A percentile compares a stretch with the other conserved stretches of the same genome.
These are phyloP conservation scores for Haematococcus sp. DNA, from an alignment of 139 green algal species.

Conservation along the genomic window DNA sequence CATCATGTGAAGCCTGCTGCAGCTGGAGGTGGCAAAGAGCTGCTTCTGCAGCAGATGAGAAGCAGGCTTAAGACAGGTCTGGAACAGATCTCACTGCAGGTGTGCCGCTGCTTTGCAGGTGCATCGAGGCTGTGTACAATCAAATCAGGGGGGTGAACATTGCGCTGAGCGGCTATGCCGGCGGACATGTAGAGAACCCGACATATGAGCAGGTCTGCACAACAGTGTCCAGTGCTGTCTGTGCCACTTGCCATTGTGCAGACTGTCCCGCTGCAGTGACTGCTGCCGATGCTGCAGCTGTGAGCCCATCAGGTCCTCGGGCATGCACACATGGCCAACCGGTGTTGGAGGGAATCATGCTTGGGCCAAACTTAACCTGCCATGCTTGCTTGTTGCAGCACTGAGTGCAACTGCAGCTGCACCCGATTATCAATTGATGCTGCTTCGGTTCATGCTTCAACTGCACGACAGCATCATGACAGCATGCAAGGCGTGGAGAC, in stretches of 20 bases:
- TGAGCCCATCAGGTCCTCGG: too few relatives aligned
- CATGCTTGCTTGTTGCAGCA: too few relatives aligned
- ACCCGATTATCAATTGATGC: too few relatives aligned
- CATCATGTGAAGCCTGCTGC: background rate
- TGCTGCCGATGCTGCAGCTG: too few relatives aligned
- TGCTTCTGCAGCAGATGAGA: background rate
- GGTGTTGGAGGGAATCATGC: too few relatives aligned
- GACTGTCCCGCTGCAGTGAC: background rate
- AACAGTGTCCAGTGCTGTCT: too few relatives aligned
- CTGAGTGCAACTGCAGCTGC: too few relatives aligned
- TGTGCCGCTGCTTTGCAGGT: constrained; percentile 12
- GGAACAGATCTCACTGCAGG: background rate
- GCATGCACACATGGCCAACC: too few relatives aligned
- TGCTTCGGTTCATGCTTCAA: too few relatives aligned
- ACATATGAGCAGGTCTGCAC: constrained; percentile 35
- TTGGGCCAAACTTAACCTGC: too few relatives aligned
- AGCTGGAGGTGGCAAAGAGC: background rate
- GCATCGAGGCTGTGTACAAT: constrained; percentile 43
- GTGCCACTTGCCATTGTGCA: background rate
- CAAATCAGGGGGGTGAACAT: constrained; percentile 33
- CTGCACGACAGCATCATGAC: background rate
- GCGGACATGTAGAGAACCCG: constrained; percentile 28
- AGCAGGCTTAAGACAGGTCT: too few relatives aligned
- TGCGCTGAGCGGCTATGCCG: constrained; percentile 39
- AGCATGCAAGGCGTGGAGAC: background rate